Evolutionary conservation across 495 filamentous ascomycete genomes (phyloP).

Genomic region (Choiromyces venosus): DNA sequence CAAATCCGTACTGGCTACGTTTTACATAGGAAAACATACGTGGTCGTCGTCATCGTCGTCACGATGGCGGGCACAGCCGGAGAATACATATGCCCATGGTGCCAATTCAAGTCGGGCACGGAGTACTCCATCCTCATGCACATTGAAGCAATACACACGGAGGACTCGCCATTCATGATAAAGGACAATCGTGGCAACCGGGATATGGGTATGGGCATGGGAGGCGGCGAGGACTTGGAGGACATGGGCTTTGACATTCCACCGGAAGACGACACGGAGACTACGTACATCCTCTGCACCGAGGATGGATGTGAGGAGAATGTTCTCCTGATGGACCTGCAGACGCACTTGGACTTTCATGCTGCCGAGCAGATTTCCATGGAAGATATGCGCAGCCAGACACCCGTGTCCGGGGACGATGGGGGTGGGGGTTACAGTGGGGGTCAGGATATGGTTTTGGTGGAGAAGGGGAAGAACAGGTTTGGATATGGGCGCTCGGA

Average conservation of each 20-base stretch:
- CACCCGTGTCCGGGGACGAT: constrained; percentile 18
- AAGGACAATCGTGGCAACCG: constrained; percentile 36
- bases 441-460: constrained; percentile 18
- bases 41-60: too few relatives aligned
- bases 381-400: constrained; percentile 45
- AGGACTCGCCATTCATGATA: constrained; percentile 54
- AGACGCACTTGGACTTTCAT: constrained; percentile 72
- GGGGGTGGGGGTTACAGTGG: constrained; percentile 25
- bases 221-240: constrained; percentile 6
- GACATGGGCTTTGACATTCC: constrained; percentile 18
- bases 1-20: not conserved
- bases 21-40: not conserved
- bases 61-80: not conserved
- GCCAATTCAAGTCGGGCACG: constrained; percentile 44
- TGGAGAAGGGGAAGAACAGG: constrained; percentile 24
- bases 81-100: constrained; percentile 47
- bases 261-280: constrained; percentile 38
- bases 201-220: constrained; percentile 12
- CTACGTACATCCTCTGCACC: constrained; percentile 60
- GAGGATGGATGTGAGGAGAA: constrained; percentile 66
- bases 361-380: constrained; percentile 53
- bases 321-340: constrained; percentile 56
- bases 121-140: constrained; percentile 51
- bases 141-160: constrained; percentile 55
- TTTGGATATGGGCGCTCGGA: constrained; percentile 25